Conservation (phyloP, 2,329 filamentous ascomycete species). For the Westerdykella sp. region DNA sequence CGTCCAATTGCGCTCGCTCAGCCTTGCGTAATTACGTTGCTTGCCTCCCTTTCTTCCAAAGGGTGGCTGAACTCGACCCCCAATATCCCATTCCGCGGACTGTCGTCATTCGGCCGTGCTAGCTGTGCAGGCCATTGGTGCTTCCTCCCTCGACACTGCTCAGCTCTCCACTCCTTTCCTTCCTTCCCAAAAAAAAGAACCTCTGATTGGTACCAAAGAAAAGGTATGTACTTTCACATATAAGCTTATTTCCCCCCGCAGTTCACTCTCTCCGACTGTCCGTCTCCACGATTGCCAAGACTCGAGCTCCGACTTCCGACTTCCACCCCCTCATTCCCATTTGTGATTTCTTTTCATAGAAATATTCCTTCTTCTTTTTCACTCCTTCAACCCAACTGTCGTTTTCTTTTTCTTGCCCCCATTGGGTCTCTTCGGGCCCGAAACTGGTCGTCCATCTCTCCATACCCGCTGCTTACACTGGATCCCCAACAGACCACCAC, state of each 20-base stretch:
- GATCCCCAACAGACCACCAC: background rate
- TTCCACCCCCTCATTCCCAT: background rate
- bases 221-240: background rate
- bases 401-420: background rate
- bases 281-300: background rate
- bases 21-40: background rate
- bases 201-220: too few species aligned
- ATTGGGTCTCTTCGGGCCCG: constrained; percentile 1
- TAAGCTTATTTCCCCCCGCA: background rate
- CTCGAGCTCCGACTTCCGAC: background rate
- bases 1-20: background rate
- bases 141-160: background rate
- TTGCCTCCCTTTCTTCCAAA: background rate
- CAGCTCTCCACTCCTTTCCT: background rate
- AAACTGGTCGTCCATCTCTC: background rate
- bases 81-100: background rate
- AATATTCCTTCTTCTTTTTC: background rate
- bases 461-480: background rate
- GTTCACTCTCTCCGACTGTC: background rate
- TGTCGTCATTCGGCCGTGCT: background rate
- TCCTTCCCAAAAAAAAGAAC: background rate
- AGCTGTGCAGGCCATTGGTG: background rate
- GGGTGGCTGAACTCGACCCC: too few species aligned
- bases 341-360: background rate
- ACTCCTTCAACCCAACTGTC: background rate